Evolutionary conservation across 108 stramenopile genomes (phyloP), one percentile per base, ranked within the genome.

Genomic region (Discostella stelligeroides): DNA sequence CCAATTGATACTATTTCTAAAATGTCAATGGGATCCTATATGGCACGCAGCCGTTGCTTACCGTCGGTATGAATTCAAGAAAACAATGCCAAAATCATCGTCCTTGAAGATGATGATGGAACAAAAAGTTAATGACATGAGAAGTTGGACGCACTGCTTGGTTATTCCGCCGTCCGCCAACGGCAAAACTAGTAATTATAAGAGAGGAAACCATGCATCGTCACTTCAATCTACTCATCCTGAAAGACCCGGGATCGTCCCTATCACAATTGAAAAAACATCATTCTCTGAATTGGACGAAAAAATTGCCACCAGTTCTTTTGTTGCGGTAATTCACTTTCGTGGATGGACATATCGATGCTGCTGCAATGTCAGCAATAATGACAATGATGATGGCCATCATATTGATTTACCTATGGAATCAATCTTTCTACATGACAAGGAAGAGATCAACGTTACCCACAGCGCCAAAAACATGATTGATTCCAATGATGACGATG

Each of bases 21-120:
- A 71, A 81, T 88, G 47, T 49, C 57, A 59, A 47, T 80, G 70
- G 84, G 78, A 72, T 72, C 81, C 39, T 14, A 25, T 38, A 71
- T 87, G 45, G 87, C 69, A 47, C 76, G 85, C 73, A 12, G 14
- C 4, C 9, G 20, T 79, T n/a, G 66, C 65, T 13, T 79, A 59
- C 43, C 45, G 65, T 40, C 37, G 24, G n/a, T 39, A 41, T 28
- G 1, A 17, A 20, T 46, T 46, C 65, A 41, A 13, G 7, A 13
- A 8, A 41, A 9, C 55, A 6, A n/a, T 24, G 25, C 6, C 56
- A 24, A 24, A 61, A 54, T 15, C 24, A 55, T 37, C 34, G 41
- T 8, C 9, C 24, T 6, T 51, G 47, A 45, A 68, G 14, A 34
- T 34, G 14, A 34, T 34, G 47, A 37, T 14, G 17, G 30, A 39